Evolutionary conservation across 2,329 filamentous ascomycete species (phyloP).

Genomic region (Blumeriella jaapii): DNA sequence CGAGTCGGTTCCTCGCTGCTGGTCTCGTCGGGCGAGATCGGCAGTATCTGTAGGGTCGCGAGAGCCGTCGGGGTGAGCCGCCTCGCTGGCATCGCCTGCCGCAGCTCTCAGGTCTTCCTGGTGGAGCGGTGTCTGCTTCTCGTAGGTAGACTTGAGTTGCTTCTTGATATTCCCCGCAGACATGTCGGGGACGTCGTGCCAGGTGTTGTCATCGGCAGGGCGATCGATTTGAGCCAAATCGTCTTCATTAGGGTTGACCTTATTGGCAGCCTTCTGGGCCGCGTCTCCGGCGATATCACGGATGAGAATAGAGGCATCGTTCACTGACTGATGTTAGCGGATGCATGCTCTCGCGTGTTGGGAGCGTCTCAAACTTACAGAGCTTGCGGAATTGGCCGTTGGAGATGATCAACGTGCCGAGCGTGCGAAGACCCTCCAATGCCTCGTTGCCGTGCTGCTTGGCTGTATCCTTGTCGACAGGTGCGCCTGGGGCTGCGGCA

Average conservation of each 20-base stretch:
- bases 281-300: conserved; percentile 90
- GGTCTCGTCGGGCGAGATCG: conserved; percentile 36
- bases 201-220: conserved; percentile 84
- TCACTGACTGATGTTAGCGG: conserved; percentile 36
- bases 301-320: conserved; percentile 67
- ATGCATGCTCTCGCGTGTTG: background rate
- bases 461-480: conserved; percentile 64
- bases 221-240: conserved; percentile 64
- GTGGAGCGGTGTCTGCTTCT: conserved; percentile 36
- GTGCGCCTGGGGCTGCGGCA: conserved; percentile 49
- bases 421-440: conserved; percentile 71
- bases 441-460: conserved; percentile 77
- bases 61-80: conserved; percentile 43
- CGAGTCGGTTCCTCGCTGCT: conserved; percentile 31
- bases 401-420: conserved; percentile 82
- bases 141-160: conserved; percentile 51
- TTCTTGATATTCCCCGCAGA: conserved; percentile 58
- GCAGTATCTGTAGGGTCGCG: conserved; percentile 42
- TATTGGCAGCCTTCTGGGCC: conserved; percentile 64
- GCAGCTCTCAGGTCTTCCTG: conserved; percentile 50
- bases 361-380: conserved; percentile 5
- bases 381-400: conserved; percentile 60
- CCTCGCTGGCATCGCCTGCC: conserved; percentile 43
- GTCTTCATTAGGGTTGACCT: conserved; percentile 68
- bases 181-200: conserved; percentile 78